phyloP scores from a whole-genome alignment of 768 basidiomycete species.

The Tubosaeta sp. region DNA sequence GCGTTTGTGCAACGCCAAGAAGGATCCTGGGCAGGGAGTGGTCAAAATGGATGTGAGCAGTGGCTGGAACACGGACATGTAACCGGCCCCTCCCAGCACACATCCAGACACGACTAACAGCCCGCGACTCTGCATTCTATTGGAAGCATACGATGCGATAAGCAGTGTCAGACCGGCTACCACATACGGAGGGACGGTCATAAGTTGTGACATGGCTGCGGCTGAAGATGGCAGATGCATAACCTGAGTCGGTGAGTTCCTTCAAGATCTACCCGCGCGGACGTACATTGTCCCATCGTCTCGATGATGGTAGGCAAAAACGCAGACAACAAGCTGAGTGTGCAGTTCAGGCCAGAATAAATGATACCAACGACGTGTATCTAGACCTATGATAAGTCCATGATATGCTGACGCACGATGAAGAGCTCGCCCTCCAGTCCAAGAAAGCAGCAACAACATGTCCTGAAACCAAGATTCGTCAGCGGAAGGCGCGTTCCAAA shows the following conservation, averaged over 20 bases:
- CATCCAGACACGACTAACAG: slow-evolving; percentile 28
- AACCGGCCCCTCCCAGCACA: slow-evolving; percentile 36
- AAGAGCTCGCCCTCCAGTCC: slow-evolving; percentile 39
- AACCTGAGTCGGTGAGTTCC: not conserved
- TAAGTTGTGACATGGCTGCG: slow-evolving; percentile 2
- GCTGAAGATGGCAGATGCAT: slow-evolving; percentile 22
- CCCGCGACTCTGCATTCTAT: slow-evolving; percentile 40
- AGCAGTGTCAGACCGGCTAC: slow-evolving; percentile 26
- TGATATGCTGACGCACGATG: not conserved
- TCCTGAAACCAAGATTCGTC: slow-evolving; percentile 25
- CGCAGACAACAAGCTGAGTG: slow-evolving; percentile 43
- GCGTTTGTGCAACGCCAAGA: slow-evolving; percentile 28
- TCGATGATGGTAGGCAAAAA: not conserved
- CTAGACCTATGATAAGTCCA: slow-evolving; percentile 14
- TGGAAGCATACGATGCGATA: not conserved
- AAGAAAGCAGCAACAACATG: slow-evolving; percentile 41
- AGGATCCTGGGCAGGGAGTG: slow-evolving; percentile 25
- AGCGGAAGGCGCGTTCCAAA: not conserved
- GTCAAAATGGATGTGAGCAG: not conserved
- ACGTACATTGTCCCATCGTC: not conserved
- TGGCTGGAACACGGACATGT: slow-evolving; percentile 31
- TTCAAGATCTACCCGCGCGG: not conserved
- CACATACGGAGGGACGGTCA: not conserved
- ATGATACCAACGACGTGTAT: slow-evolving; percentile 46
- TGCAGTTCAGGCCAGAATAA: slow-evolving; percentile 46